Conservation (phyloP, 179 eudicot species). For the Pouteria campechiana region DNA sequence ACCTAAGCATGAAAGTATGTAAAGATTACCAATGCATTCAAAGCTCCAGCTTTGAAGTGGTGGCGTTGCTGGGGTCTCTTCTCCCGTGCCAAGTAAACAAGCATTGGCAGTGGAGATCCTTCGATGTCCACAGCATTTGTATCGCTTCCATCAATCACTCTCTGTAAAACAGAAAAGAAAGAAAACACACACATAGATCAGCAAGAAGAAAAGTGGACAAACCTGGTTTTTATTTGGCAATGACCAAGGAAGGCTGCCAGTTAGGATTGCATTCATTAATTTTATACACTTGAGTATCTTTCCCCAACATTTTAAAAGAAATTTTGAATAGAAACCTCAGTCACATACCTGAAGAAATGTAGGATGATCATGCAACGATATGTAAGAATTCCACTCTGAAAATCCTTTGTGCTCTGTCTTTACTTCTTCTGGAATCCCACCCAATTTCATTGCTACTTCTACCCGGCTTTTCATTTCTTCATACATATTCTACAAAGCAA, state of each 20-base stretch:
- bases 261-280: too few species aligned
- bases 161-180: constrained; percentile 5
- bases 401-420: constrained; percentile 44
- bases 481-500: constrained; percentile 33
- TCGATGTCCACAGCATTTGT: constrained; percentile 12
- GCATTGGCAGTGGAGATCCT: constrained; percentile 21
- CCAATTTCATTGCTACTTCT: constrained; percentile 26
- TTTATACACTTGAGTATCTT: too few species aligned
- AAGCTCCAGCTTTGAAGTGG: constrained; percentile 41
- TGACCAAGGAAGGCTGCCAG: too few species aligned
- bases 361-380: constrained; percentile 42
- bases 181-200: background rate
- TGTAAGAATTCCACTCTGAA: constrained; percentile 37
- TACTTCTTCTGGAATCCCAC: constrained; percentile 29
- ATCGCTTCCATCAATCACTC: constrained; percentile 25
- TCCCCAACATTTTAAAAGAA: too few species aligned
- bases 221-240: too few species aligned
- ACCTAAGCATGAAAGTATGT: too few species aligned
- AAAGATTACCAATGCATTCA: constrained; percentile 41
- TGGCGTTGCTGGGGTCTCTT: constrained; percentile 29
- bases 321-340: too few species aligned
- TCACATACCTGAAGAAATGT: constrained; percentile 78
- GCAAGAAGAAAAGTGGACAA: too few species aligned
- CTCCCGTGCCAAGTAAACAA: constrained; percentile 37
- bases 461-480: constrained; percentile 55